Conservation (phyloP, 208 protist species). For the Porcisia hertigi region DNA sequence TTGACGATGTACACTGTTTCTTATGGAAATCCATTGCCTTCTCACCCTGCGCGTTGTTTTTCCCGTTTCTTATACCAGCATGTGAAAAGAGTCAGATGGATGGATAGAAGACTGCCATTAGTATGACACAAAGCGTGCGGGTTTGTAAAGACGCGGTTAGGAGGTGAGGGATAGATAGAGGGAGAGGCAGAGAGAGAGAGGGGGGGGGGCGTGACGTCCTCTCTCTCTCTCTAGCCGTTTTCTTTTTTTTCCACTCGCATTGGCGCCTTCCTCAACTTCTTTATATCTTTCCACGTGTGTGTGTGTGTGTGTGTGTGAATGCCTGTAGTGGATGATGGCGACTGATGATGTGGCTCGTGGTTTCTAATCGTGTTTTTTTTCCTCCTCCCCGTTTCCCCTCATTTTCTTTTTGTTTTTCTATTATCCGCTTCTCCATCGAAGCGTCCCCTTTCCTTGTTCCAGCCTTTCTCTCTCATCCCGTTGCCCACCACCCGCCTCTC, state of each 20-base stretch:
- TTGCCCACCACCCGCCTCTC: too few species aligned
- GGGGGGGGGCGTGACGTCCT: not conserved
- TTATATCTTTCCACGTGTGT: not conserved
- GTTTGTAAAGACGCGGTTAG: too few species aligned
- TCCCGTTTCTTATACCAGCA: too few species aligned
- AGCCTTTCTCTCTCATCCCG: not conserved
- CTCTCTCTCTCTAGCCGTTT: not conserved
- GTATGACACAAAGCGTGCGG: too few species aligned
- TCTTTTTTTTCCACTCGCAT: not conserved
- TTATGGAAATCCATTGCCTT: too few species aligned
- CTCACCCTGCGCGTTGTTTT: too few species aligned
- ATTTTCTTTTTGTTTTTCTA: not conserved
- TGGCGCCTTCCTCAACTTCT: not conserved
- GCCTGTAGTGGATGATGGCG: too few species aligned
- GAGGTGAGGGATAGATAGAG: too few species aligned
- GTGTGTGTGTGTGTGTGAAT: not conserved
- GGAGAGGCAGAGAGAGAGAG: too few species aligned
- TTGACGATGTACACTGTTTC: too few species aligned
- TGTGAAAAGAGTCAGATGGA: too few species aligned
- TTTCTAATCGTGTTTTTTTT: not conserved
- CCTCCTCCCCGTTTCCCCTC: not conserved
- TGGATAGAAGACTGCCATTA: too few species aligned
- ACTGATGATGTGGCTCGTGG: not conserved
- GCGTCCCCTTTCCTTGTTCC: not conserved
- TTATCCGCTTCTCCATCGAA: not conserved